Conservation (phyloP, 2,329 filamentous ascomycete species). For the Ceratocystis lukuohia region DNA sequence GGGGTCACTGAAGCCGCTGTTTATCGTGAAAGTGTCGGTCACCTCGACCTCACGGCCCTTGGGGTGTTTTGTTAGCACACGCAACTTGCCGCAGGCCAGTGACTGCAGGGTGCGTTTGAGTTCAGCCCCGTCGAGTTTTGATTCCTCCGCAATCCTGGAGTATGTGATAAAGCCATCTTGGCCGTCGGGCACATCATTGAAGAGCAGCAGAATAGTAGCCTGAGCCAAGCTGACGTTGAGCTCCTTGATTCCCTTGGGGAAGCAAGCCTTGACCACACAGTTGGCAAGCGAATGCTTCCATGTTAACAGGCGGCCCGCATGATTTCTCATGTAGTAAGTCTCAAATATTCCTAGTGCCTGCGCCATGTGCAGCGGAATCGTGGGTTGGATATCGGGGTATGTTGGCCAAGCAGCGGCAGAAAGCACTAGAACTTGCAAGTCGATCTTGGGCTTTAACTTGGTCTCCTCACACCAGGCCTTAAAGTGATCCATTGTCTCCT, state of each 20-base stretch:
- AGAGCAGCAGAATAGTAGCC: conserved; percentile 76
- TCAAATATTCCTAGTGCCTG: conserved; percentile 73
- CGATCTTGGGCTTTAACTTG: conserved; percentile 38
- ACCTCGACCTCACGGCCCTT: conserved; percentile 65
- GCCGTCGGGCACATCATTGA: conserved; percentile 53
- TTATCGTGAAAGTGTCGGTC: conserved; percentile 76
- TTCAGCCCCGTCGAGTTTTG: conserved; percentile 61
- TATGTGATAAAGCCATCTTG: conserved; percentile 51
- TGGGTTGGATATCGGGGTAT: conserved; percentile 61
- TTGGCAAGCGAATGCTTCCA: conserved; percentile 95
- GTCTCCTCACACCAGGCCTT: conserved; percentile 42
- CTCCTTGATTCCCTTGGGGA: conserved; percentile 71
- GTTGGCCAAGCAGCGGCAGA: conserved; percentile 86
- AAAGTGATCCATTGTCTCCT: conserved; percentile 87
- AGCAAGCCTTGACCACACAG: conserved; percentile 69
- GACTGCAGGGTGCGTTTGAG: conserved; percentile 87
- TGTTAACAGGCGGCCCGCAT: conserved; percentile 69
- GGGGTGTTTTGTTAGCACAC: conserved; percentile 73
- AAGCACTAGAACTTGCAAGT: conserved; percentile 74
- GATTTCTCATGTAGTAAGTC: conserved; percentile 73
- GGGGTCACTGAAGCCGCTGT: conserved; percentile 59
- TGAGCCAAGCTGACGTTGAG: conserved; percentile 85
- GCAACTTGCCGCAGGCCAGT: conserved; percentile 77
- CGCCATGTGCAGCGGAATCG: conserved; percentile 62
- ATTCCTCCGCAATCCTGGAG: conserved; percentile 58